These are phyloP conservation scores for Rhizopus delemar DNA, from an alignment of 371 early-diverging fungal species.

Conservation along the genomic window DNA sequence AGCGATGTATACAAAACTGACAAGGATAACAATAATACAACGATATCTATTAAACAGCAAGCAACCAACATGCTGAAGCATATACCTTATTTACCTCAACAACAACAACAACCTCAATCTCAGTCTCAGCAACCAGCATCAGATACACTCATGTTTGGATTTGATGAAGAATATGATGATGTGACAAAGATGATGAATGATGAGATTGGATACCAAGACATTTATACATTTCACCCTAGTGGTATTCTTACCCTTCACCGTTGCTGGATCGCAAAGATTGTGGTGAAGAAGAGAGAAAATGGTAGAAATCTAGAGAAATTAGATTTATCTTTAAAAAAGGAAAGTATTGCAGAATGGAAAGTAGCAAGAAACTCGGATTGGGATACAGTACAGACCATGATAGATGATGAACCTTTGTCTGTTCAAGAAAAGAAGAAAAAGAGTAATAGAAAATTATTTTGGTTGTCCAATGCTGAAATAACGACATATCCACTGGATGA, in stretches of 20 bases:
- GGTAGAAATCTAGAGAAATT: conserved; percentile 53
- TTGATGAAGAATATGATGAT: conserved; percentile 55
- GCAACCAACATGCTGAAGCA: conserved; percentile 42
- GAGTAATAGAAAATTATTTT: conserved; percentile 25
- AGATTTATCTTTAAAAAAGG: conserved; percentile 54
- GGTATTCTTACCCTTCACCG: conserved; percentile 63
- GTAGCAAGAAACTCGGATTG: conserved; percentile 55
- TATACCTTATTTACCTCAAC: conserved; percentile 22
- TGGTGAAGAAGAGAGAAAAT: conserved; percentile 53
- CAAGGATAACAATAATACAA: conserved; percentile 6
- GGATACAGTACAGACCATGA: conserved; percentile 32
- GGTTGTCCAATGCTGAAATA: conserved; percentile 61
- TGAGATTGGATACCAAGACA: conserved; percentile 57
- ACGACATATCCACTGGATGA: conserved; percentile 53
- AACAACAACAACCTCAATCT: background rate
- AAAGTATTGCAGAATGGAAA: conserved; percentile 65
- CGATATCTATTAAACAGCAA: conserved; percentile 33
- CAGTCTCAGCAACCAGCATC: conserved; percentile 8
- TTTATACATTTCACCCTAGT: conserved; percentile 61
- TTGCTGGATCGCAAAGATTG: conserved; percentile 58
- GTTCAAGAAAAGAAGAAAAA: conserved; percentile 13
- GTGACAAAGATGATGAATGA: conserved; percentile 40
- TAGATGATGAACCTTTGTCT: background rate
- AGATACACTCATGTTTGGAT: conserved; percentile 50
- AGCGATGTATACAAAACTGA: conserved; percentile 3